Percentiles rank a stretch among this genome's conserved stretches.
These are phyloP conservation scores for Exutisphaerella laricina DNA, from an alignment of 2,329 filamentous ascomycete species.

Conservation along the genomic window DNA sequence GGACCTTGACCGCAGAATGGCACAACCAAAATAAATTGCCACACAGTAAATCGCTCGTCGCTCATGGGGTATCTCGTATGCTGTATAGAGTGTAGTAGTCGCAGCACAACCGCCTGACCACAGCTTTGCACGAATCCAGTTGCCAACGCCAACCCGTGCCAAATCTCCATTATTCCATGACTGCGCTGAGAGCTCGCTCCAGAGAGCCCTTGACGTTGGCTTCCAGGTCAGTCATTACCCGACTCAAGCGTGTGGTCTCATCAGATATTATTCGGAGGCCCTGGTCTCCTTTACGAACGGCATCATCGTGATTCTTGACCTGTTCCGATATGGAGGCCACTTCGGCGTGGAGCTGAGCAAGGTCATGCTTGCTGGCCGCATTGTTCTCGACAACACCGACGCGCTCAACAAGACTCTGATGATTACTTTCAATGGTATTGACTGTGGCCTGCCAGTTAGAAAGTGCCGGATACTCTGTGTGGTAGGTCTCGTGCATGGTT, in stretches of 20 bases:
- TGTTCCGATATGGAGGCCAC: not conserved
- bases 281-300: not conserved
- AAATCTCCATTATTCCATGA: not conserved
- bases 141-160: not conserved
- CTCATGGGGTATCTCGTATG: not conserved
- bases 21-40: no score
- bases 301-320: not conserved
- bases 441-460: not conserved
- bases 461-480: constrained; percentile 4
- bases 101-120: not conserved
- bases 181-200: not conserved
- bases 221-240: not conserved
- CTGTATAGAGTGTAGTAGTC: no score
- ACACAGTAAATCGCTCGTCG: not conserved
- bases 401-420: not conserved
- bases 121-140: not conserved
- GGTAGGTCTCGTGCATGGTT: constrained; percentile 1
- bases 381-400: not conserved
- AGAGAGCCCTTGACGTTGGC: not conserved
- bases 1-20: not conserved
- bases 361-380: not conserved
- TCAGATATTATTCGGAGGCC: not conserved
- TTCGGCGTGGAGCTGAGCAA: not conserved
- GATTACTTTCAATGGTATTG: not conserved
- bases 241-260: not conserved